Percentiles rank a stretch among this genome's conserved stretches.
Conservation (phyloP, 805 yeast species). For the Yarrowia sp. region DNA sequence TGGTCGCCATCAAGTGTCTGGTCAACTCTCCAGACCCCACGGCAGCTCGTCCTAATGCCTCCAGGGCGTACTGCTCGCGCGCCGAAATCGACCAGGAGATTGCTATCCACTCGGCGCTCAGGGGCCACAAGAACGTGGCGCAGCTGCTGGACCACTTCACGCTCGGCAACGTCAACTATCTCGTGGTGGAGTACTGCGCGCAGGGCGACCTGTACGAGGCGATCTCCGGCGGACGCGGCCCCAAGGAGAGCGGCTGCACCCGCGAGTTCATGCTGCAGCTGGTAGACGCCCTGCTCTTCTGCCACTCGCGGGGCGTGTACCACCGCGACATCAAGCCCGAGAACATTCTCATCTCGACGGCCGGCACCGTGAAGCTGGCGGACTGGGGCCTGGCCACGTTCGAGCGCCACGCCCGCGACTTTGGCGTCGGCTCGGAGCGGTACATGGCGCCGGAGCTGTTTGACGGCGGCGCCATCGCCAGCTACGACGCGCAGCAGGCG, state of each 20-base stretch:
- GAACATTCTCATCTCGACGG: constrained; percentile 67
- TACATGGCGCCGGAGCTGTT: constrained; percentile 95
- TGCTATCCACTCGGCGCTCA: constrained; percentile 69
- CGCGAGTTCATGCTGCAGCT: constrained; percentile 69
- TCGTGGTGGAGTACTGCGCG: constrained; percentile 80
- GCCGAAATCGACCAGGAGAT: constrained; percentile 51
- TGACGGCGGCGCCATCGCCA: constrained; percentile 46
- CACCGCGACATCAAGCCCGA: constrained; percentile 97
- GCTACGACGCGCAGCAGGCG: constrained; percentile 75
- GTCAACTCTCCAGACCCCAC: constrained; percentile 18
- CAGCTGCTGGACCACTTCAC: constrained; percentile 72
- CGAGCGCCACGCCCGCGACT: constrained; percentile 58
- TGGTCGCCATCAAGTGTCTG: constrained; percentile 85
- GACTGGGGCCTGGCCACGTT: constrained; percentile 89
- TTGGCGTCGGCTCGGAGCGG: constrained; percentile 85
- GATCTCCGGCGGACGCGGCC: constrained; percentile 63
- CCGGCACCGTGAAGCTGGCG: constrained; percentile 62
- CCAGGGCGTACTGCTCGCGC: constrained; percentile 19
- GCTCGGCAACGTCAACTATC: constrained; percentile 51
- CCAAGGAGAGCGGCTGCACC: constrained; percentile 50
- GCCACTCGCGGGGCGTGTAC: constrained; percentile 78
- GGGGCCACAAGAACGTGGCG: constrained; percentile 73
- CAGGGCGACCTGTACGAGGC: constrained; percentile 85
- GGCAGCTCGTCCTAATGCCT: constrained; percentile 11
- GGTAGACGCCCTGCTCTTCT: constrained; percentile 70